Conservation (phyloP, 129 eudicot genomes). For the Flaveria linearis region DNA sequence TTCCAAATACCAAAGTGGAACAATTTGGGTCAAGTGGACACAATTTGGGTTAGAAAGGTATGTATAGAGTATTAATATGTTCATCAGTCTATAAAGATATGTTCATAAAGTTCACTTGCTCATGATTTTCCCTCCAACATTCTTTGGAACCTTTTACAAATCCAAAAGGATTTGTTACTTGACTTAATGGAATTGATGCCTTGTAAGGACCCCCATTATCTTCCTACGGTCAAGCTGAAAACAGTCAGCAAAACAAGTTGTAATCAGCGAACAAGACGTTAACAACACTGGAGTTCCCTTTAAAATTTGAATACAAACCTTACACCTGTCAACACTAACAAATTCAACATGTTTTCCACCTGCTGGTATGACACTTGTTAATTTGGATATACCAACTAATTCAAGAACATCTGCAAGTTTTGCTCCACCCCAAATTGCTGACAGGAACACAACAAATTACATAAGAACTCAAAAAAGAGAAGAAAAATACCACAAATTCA, state of each 20-base stretch:
- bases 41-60: too few species aligned
- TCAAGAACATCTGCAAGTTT: conserved; percentile 95
- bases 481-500: conserved; percentile 1
- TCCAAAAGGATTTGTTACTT: conserved; percentile 69
- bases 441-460: conserved; percentile 14
- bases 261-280: not conserved
- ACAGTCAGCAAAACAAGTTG: conserved; percentile 16
- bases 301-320: conserved; percentile 50
- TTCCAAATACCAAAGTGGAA: too few species aligned
- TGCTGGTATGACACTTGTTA: conserved; percentile 50
- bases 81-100: too few species aligned
- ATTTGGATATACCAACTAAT: conserved; percentile 73
- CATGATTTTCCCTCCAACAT: too few species aligned
- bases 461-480: not conserved
- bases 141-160: too few species aligned
- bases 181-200: conserved; percentile 86
- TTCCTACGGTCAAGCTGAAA: conserved; percentile 47
- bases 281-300: not conserved
- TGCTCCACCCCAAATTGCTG: conserved; percentile 99
- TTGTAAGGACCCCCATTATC: conserved; percentile 98
- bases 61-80: too few species aligned
- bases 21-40: too few species aligned
- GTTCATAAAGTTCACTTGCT: too few species aligned
- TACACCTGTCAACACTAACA: conserved; percentile 92
- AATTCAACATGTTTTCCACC: conserved; percentile 97